Base-by-base conservation (phyloP, 2,329 filamentous ascomycete genomes). In the Sporothrix phasma region DNA sequence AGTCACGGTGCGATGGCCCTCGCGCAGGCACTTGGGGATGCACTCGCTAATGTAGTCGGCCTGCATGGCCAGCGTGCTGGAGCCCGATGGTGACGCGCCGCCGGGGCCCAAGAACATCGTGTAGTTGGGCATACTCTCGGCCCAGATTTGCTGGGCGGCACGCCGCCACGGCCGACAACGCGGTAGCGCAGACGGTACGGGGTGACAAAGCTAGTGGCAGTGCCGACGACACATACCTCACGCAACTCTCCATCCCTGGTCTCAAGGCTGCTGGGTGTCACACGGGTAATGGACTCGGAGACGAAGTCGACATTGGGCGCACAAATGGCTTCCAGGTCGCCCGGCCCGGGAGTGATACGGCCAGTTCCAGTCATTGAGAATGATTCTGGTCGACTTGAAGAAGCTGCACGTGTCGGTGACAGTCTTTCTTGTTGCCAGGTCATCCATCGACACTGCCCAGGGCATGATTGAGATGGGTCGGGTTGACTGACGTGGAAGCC, bases 131-230 rank as follows among this genome's bases (percentile, higher is more conserved):
- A 67, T 64, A 24, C 59, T 43, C 15, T 45, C 46, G 15, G 62
- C 53, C 15, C 53, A 60, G 13, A 62, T n/a, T 3, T 19, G 15
- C 3, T 19, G n/a, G 58, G 49, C 6, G 61, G 37, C 6, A 47
- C 41, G 49, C 49, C 61, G n/a, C 47, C 31, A 29, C 43, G 43
- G 79, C 80, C n/a, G 15, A 79, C 71, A 29, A 83, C 70, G 0
- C 80, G 80, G 67, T 81, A 83, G 1, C 78, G 75, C 6, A 81
- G 80, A 10, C 74, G 70, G 69, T 81, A 83, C 76, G 77, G 80
- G 4, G 77, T 79, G 69, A 84, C 77, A 68, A 83, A 84, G 1
- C 82, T 81, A 0, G 81, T 84, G 17, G 82, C 82, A 64, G 81
- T 83, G 59, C 85, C 75, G 22, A 86, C 78, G 6, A 77, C 76